Base-by-base conservation (phyloP, 371 early-diverging fungal genomes). In the Lichtheimia corymbifera region DNA sequence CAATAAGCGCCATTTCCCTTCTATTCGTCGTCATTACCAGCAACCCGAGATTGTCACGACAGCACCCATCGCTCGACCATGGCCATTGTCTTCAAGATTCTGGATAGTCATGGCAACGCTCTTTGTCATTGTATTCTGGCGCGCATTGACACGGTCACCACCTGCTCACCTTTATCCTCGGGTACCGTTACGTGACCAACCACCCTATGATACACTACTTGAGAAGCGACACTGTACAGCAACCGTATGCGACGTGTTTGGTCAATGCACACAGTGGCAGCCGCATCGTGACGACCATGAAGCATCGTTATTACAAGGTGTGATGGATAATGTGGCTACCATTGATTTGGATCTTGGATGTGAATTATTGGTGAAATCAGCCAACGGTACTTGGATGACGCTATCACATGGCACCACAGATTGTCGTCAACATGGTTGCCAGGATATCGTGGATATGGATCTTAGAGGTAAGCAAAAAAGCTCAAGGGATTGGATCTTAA, bases 261-360 rank as follows among this genome's bases (percentile, higher is more conserved):
- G 42, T 14, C 24, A 50, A 17, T 63, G 63, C 22, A 30, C 56
- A 7, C 45, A 25, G 13, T 63, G 63, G 63, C 20, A 24, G 9
- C 56, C 56, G 15, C 62, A 61, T 40, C 52, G 49, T 12, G 52
- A 63, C 15, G 25, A 62, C 11, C 35, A 63, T 20, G 28, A 42
- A 17, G 43, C 25, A 25, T 17, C 59, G 14, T 11, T 20, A 22
- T 22, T 50, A 7, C 30, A 28, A 12, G 15, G 17, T 18, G 27
- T 40, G 17, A 27, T 24, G n/a, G 57, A 17, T 18, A 50, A 17
- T 61, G 55, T 80, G 0, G 68, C 71, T 9, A 63, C 63, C 2
- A 70, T 75, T 41, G 55, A 70, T 2, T 65, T 77, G 4, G 64
- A 59, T 24, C 18, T 61, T 22, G 80, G 80, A 0, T 80, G 80